Base-by-base conservation (phyloP, 2,329 filamentous ascomycete species). In the Fusarium sp. region DNA sequence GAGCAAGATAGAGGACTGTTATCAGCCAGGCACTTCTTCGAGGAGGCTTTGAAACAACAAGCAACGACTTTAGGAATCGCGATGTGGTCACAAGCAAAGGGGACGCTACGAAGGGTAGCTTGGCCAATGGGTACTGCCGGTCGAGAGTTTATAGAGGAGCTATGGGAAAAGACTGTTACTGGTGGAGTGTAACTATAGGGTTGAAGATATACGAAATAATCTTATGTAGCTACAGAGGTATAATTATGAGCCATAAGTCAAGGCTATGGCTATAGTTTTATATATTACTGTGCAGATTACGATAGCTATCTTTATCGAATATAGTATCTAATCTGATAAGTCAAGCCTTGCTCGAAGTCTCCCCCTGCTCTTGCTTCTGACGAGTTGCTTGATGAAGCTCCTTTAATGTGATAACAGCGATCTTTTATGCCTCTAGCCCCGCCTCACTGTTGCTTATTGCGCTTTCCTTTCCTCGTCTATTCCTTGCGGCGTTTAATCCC, bases 111-210 rank as follows among this genome's bases (percentile, higher is more conserved):
- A 0, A 30, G 57, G 8, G 32, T 70, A 14, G 45, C 47, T 6
- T 70, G 67, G 67, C 60, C 67, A 0, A 24, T 20, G 22, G 20
- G 20, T 17, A n/a, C 17, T 12, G 10, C 3, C 4, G 20, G 17
- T 18, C 15, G 22, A 2, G 39, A 30, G 5, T 39, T 51, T 7
- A 13, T 70, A 4, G 24, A 38, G 15, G 28, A 54, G 6, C 8
- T 66, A 3, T 70, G 66, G 79, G 76, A 35, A 35, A 15, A 35
- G 32, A 35, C 32, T 35, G 32, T 35, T 15, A 8, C 32, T 35
- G 32, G 13, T 35, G 8, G 32, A 35, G 32, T 15, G 32, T 35
- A 35, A 35, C 32, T 35, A 35, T 15, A 15, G 6, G 32, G 13
- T 35, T 35, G 32, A 35, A 35, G 13, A 35, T 35, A 8, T 8